Conservation (phyloP, 371 early-diverging fungal genomes). For the Homolaphlyctis polyrhiza region DNA sequence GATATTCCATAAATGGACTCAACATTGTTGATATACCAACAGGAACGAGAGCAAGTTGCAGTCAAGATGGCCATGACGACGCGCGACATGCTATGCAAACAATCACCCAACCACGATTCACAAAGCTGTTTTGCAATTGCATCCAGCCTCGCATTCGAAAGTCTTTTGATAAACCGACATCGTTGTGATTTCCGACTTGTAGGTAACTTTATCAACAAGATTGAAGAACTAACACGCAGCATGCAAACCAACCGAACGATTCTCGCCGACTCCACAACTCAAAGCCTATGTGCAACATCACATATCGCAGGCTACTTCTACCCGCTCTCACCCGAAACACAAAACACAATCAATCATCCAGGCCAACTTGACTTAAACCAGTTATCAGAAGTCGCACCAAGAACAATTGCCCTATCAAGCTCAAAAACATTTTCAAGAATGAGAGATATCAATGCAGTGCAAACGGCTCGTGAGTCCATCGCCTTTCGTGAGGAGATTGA, state of each 20-base stretch:
- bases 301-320: neutral
- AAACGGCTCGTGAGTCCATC: neutral
- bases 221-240: neutral
- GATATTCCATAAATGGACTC: too few species aligned
- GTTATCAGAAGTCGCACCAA: neutral
- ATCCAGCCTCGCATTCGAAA: neutral
- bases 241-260: neutral
- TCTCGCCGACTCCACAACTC: neutral
- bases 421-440: neutral
- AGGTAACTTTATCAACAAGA: neutral
- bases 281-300: neutral
- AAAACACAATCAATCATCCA: too few species aligned
- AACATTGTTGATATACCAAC: neutral
- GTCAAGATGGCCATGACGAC: slow-evolving; percentile 3
- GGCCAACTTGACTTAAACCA: neutral
- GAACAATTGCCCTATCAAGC: neutral
- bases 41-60: neutral
- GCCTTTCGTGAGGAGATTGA: slow-evolving; percentile 1
- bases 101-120: neutral
- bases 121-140: neutral
- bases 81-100: neutral
- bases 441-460: neutral
- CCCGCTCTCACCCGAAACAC: neutral
- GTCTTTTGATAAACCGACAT: neutral
- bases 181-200: slow-evolving; percentile 3